Evolutionary conservation across 1,284 basidiomycete species (phyloP).

Genomic region (Moniliella sp.): DNA sequence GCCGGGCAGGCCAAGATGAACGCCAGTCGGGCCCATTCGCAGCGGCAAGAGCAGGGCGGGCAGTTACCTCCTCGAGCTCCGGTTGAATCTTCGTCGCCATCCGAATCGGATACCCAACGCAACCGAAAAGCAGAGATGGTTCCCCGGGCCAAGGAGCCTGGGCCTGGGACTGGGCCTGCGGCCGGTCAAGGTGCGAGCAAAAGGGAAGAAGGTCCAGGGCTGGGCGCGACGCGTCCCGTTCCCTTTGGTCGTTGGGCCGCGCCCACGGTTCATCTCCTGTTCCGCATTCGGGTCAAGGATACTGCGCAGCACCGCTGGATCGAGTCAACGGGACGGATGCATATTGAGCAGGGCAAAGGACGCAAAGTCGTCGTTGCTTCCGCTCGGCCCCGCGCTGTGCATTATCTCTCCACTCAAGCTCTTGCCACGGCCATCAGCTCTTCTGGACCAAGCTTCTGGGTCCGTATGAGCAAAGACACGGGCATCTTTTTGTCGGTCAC

Average conservation of each 20-base stretch:
- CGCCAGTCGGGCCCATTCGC: constrained; percentile 13
- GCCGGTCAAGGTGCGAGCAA: too few relatives aligned
- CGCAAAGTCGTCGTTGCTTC: constrained; percentile 26
- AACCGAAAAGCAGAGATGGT: too few relatives aligned
- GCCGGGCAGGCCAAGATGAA: constrained; percentile 6
- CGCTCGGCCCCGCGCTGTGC: constrained; percentile 16
- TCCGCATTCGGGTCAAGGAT: constrained; percentile 24
- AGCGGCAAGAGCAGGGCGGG: neutral
- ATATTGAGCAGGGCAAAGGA: constrained; percentile 28
- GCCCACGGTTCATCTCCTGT: constrained; percentile 19
- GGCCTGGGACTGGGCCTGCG: too few relatives aligned
- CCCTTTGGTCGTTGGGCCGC: too few relatives aligned
- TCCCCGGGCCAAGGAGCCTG: too few relatives aligned
- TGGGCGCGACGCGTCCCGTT: too few relatives aligned
- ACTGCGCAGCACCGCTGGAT: constrained; percentile 17
- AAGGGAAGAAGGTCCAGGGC: too few relatives aligned
- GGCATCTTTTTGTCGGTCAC: constrained; percentile 18
- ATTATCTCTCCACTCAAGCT: constrained; percentile 20
- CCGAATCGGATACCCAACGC: too few relatives aligned
- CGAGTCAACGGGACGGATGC: constrained; percentile 22
- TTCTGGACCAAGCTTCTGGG: constrained; percentile 16
- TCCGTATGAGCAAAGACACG: constrained; percentile 18
- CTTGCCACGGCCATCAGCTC: constrained; percentile 10
- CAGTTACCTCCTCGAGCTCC: too few relatives aligned
- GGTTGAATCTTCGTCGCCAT: too few relatives aligned